These are phyloP conservation scores for Coemansia interrupta DNA, from an alignment of 192 early-diverging fungal genomes.

Conservation along the genomic window DNA sequence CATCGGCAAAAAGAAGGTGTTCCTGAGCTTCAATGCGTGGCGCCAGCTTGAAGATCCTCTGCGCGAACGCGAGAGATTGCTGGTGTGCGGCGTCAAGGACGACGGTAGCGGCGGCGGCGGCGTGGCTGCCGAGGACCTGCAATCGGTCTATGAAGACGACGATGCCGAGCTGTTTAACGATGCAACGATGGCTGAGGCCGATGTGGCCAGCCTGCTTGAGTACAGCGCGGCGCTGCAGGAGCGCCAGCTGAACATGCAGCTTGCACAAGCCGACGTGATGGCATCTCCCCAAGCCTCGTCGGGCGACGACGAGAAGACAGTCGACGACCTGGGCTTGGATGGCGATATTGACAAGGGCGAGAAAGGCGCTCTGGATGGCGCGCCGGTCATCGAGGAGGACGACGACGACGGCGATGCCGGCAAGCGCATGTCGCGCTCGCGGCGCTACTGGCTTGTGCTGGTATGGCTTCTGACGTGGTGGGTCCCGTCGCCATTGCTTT, in stretches of 20 bases:
- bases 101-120: conserved; percentile 12
- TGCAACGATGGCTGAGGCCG: conserved; percentile 37
- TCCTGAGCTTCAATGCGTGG: conserved; percentile 76
- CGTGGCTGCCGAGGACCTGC: conserved; percentile 40
- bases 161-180: conserved; percentile 42
- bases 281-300: conserved; percentile 6
- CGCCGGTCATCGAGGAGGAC: conserved; percentile 48
- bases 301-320: conserved; percentile 42
- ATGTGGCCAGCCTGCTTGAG: conserved; percentile 41
- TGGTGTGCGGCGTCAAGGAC: conserved; percentile 44
- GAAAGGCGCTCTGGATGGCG: conserved; percentile 32
- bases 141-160: conserved; percentile 51
- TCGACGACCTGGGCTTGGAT: conserved; percentile 31
- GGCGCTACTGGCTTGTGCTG: conserved; percentile 76
- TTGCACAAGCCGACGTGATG: conserved; percentile 14
- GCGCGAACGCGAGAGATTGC: conserved; percentile 62
- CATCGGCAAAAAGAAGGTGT: conserved; percentile 63
- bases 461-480: conserved; percentile 69
- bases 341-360: conserved; percentile 37
- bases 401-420: conserved; percentile 52
- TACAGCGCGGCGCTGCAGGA: conserved; percentile 42
- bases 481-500: conserved; percentile 74
- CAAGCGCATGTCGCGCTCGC: conserved; percentile 21
- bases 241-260: conserved; percentile 32
- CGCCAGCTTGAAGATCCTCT: conserved; percentile 78